Base-by-base conservation (phyloP, 2,329 filamentous ascomycete species). In the Oidium heveae region DNA sequence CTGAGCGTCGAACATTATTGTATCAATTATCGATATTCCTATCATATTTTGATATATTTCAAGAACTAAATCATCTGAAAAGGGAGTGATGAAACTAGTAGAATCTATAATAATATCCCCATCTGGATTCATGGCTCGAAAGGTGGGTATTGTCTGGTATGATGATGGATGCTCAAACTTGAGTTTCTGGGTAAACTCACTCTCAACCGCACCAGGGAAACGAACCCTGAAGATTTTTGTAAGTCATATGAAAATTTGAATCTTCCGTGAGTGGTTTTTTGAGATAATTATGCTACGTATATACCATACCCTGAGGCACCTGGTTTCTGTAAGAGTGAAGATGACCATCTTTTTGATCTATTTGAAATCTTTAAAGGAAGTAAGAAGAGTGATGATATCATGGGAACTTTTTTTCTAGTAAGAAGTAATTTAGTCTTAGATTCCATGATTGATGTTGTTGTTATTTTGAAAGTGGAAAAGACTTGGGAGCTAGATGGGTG, bases 1-100 rank as follows among this genome's bases (percentile, higher is more conserved):
- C 68, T 98, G 91, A 0, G 91, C 88, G 64, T 98, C 91, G 64
- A 94, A 95, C 88, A 96, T 96, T 66, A 96, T 84, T 55, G 94
- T 68, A 65, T 98, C 91, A 86, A 98, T 91, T 60, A 96, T 84
- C 55, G 83, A 79, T 10, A 81, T 71, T 37, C 72, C 74, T 10
- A 83, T 63, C 80, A 84, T 83, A 61, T 80, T 76, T 56, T 70
- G 73, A 66, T 65, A 65, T 60, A 65, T 62, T 34, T 60, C 51
- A n/a, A 64, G 55, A 1, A 60, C 60, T 4, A 63, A 52, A 6
- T 56, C 34, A 37, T 63, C 59, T 1, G 63, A 57, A 0, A 59
- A 80, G 0, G 79, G 77, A 53, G 73, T 71, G 24, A 28, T 28
- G 24, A 28, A 28, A 8, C 22, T 39, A 62, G 84, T 80, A 13